Conservation (phyloP, 106 monocot species). For the Alisma plantagoaquatica region DNA sequence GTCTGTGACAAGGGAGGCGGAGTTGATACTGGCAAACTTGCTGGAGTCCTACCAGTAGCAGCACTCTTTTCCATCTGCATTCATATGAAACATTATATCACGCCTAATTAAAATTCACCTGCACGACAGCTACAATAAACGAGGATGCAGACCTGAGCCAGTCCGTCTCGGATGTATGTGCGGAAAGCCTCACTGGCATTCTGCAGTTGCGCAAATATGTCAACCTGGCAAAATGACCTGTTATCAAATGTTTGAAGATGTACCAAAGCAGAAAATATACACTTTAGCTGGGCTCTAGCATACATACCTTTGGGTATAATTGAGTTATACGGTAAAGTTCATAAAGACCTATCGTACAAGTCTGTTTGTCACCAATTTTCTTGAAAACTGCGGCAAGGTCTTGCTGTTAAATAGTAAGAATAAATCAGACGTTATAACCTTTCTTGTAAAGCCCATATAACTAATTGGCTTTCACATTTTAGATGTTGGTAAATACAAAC, state of each 20-base stretch:
- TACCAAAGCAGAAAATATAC: neutral
- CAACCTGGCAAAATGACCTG: constrained; percentile 44
- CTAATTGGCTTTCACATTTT: neutral
- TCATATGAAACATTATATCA: neutral
- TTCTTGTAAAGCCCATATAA: neutral
- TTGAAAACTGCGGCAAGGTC: constrained; percentile 97
- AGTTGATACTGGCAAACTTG: constrained; percentile 76
- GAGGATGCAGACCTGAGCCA: constrained; percentile 77
- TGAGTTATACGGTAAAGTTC: constrained; percentile 94
- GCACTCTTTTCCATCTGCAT: constrained; percentile 96
- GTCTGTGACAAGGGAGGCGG: constrained; percentile 73
- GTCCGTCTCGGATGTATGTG: constrained; percentile 93
- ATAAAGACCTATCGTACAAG: constrained; percentile 87
- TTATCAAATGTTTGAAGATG: neutral
- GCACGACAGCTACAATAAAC: neutral
- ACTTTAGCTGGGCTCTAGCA: neutral
- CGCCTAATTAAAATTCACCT: neutral
- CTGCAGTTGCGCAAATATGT: constrained; percentile 96
- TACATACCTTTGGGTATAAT: constrained; percentile 82
- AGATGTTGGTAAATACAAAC: neutral
- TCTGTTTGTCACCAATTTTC: constrained; percentile 99
- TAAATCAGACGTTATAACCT: neutral
- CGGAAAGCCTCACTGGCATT: constrained; percentile 99
- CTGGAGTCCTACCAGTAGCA: constrained; percentile 74
- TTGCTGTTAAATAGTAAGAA: constrained; percentile 48